Conservation (phyloP, 2,329 filamentous ascomycete species). For the Paecilomyces sp. region DNA sequence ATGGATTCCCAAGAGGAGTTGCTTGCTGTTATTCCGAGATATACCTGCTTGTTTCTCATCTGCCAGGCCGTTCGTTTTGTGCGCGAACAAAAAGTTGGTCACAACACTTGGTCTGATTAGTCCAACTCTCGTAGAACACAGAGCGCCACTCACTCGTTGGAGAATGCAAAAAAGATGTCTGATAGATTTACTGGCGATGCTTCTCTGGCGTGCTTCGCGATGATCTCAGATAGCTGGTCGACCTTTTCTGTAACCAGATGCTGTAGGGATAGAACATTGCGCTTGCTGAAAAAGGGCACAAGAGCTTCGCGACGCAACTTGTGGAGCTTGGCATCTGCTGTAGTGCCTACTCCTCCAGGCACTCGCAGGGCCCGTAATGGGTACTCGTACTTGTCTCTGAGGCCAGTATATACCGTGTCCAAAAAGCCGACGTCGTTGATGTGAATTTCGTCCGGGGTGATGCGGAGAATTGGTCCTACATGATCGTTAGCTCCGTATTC, state of each 20-base stretch:
- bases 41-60: slow-evolving; percentile 15
- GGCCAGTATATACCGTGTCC: slow-evolving; percentile 20
- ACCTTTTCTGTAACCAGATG: slow-evolving; percentile 12
- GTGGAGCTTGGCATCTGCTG: slow-evolving; percentile 19
- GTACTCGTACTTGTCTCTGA: slow-evolving; percentile 19
- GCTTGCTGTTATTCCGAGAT: slow-evolving; percentile 19
- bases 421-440: slow-evolving; percentile 18
- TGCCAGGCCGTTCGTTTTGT: slow-evolving; percentile 15
- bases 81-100: slow-evolving; percentile 21
- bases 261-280: slow-evolving; percentile 18
- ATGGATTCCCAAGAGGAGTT: slow-evolving; percentile 11
- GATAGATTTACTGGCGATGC: too few relatives aligned
- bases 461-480: slow-evolving; percentile 19
- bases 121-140: too few relatives aligned
- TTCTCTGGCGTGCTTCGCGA: too few relatives aligned
- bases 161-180: too few relatives aligned
- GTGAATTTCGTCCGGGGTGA: slow-evolving; percentile 18
- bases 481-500: neutral
- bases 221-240: too few relatives aligned
- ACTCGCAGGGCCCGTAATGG: slow-evolving; percentile 15
- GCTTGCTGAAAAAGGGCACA: slow-evolving; percentile 24
- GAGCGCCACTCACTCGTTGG: too few relatives aligned
- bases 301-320: slow-evolving; percentile 21
- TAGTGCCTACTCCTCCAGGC: slow-evolving; percentile 19
- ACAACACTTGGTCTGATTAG: slow-evolving; percentile 9